These are phyloP conservation scores for Casaregolazyma lundiana DNA, from an alignment of 1,139 yeast genomes.

Conservation along the genomic window DNA sequence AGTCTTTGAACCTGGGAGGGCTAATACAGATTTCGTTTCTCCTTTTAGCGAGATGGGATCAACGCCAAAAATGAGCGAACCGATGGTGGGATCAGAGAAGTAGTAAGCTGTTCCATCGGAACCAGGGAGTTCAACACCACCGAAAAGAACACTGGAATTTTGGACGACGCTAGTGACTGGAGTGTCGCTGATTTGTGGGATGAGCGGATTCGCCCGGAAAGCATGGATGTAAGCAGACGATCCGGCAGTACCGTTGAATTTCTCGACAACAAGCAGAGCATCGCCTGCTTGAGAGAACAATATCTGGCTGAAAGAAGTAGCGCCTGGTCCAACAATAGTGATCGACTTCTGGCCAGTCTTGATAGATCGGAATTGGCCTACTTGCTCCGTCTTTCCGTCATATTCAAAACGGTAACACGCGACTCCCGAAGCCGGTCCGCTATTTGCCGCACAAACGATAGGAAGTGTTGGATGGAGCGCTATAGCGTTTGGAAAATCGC, in stretches of 20 bases:
- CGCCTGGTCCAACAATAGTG: slow-evolving; percentile 4
- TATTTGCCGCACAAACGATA: slow-evolving; percentile 10
- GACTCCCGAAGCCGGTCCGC: slow-evolving; percentile 10
- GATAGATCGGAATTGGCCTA: slow-evolving; percentile 8
- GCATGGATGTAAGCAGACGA: not conserved
- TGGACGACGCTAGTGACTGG: slow-evolving; percentile 1
- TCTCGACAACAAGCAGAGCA: slow-evolving; percentile 6
- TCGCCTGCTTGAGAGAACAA: slow-evolving; percentile 7
- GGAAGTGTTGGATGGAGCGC: slow-evolving; percentile 11
- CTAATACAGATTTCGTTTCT: slow-evolving; percentile 1
- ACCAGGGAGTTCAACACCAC: slow-evolving; percentile 3
- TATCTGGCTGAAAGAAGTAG: slow-evolving; percentile 2
- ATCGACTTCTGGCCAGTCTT: slow-evolving; percentile 5
- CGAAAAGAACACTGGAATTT: slow-evolving; percentile 1
- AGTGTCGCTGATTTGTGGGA: slow-evolving; percentile 9
- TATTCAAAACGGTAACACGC: slow-evolving; percentile 8
- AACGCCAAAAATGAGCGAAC: slow-evolving; percentile 6
- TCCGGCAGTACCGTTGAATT: slow-evolving; percentile 3
- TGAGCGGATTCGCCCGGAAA: not conserved
- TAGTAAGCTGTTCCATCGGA: slow-evolving; percentile 3
- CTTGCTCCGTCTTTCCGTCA: not conserved
- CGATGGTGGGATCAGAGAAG: slow-evolving; percentile 7
- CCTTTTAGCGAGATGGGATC: slow-evolving; percentile 9
- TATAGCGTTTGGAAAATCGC: slow-evolving; percentile 12
- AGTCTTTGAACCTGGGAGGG: slow-evolving; percentile 6